phyloP scores from a whole-genome alignment of 179 eudicot species.

The Vitellaria paradoxa region DNA sequence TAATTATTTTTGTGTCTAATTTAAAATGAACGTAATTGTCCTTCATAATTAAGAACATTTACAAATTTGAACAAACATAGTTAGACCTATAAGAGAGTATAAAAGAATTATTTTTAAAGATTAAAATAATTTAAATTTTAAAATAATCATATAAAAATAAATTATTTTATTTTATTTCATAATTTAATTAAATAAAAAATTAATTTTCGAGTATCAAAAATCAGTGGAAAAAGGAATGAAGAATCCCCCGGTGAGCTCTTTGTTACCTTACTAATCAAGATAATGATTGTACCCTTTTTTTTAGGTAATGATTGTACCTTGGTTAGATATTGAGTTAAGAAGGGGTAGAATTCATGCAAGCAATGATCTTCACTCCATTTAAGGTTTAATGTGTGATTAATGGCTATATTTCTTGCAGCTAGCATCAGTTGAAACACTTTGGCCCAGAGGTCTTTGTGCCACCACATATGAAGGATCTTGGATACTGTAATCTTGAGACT shows the following conservation, averaged over 20 bases:
- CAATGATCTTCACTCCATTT: neutral
- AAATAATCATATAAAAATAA: no score
- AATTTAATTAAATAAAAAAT: no score
- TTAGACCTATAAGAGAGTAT: no score
- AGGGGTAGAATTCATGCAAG: neutral
- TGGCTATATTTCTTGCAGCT: constrained; percentile 42
- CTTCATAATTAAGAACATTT: no score
- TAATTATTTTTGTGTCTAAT: no score
- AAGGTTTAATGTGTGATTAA: neutral
- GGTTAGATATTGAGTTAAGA: neutral
- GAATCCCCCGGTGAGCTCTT: constrained; percentile 87
- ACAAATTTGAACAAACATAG: no score
- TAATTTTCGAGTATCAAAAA: no score
- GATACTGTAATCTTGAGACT: constrained; percentile 51
- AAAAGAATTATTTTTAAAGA: no score
- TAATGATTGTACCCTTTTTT: no score
- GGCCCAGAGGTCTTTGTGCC: constrained; percentile 80
- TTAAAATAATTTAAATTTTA: no score
- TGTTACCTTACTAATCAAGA: constrained; percentile 70
- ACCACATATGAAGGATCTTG: constrained; percentile 70
- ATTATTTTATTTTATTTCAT: no score
- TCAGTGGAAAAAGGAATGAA: constrained; percentile 57
- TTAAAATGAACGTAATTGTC: no score
- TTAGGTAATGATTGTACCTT: neutral
- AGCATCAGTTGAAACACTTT: constrained; percentile 63